Conservation (phyloP, 2,329 filamentous ascomycete genomes). For the Ilyonectria mors-panacis region DNA sequence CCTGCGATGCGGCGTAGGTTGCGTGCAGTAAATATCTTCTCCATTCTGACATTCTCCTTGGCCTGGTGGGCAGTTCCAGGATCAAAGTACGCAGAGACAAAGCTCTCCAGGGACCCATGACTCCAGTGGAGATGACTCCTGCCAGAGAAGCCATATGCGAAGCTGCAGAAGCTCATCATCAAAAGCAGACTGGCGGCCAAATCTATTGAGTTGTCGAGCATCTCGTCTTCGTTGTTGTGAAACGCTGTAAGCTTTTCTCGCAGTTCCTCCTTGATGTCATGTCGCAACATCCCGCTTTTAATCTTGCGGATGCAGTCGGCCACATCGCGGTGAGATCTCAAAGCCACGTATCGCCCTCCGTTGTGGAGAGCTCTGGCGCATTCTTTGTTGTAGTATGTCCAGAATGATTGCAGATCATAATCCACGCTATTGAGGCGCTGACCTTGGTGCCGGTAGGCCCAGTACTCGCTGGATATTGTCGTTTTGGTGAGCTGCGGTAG, state of each 20-base stretch:
- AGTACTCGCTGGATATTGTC: neutral
- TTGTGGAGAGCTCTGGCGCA: neutral
- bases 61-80: neutral
- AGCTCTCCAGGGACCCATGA: neutral
- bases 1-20: conserved; percentile 14
- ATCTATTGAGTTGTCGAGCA: neutral
- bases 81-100: neutral
- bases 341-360: neutral
- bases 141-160: neutral
- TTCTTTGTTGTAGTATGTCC: neutral
- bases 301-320: neutral
- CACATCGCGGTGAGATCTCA: neutral
- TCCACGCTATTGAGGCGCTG: neutral
- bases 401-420: neutral
- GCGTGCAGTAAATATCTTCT: conserved; percentile 11
- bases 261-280: neutral
- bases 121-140: neutral
- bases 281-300: neutral
- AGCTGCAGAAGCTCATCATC: neutral
- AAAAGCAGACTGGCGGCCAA: neutral
- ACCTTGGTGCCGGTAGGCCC: neutral
- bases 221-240: neutral
- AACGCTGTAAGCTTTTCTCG: neutral
- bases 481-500: neutral
- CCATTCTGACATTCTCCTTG: conserved; percentile 9